A percentile compares a stretch with the other conserved stretches of the same genome.
phyloP scores from a whole-genome alignment of 2,329 filamentous ascomycete species.

The Cladophialophora exuberans region DNA sequence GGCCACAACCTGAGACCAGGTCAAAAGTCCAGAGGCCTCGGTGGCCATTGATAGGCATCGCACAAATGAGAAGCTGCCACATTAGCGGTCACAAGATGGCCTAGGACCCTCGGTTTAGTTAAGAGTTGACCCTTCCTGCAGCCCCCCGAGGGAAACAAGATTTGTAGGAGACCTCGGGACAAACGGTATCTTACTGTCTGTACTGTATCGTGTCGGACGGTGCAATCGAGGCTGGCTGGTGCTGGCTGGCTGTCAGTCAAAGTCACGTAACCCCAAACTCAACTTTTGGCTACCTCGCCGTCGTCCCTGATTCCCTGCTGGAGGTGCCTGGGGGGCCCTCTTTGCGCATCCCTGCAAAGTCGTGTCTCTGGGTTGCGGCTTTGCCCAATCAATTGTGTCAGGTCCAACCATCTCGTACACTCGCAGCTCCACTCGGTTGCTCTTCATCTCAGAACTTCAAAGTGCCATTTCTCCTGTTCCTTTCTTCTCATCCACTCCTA shows the following conservation, averaged over 20 bases:
- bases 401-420: constrained; percentile 25
- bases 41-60: constrained; percentile 3
- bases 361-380: constrained; percentile 26
- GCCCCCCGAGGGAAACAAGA: constrained; percentile 1
- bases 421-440: constrained; percentile 26
- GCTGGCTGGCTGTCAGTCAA: constrained; percentile 21
- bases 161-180: background rate
- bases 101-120: too few species aligned
- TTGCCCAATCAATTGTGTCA: constrained; percentile 28
- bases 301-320: constrained; percentile 24
- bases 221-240: constrained; percentile 10
- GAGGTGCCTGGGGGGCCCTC: too few species aligned
- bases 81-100: constrained; percentile 10
- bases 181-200: background rate
- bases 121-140: background rate
- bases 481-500: constrained; percentile 21
- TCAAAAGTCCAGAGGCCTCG: background rate
- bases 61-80: constrained; percentile 23
- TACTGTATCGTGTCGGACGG: constrained; percentile 2
- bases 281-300: constrained; percentile 16
- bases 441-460: constrained; percentile 21
- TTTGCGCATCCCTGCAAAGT: constrained; percentile 25
- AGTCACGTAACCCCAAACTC: constrained; percentile 20
- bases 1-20: constrained; percentile 7
- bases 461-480: constrained; percentile 22